Evolutionary conservation across 768 basidiomycete species (phyloP).

Genomic region (Macrolepiota fuliginosa): DNA sequence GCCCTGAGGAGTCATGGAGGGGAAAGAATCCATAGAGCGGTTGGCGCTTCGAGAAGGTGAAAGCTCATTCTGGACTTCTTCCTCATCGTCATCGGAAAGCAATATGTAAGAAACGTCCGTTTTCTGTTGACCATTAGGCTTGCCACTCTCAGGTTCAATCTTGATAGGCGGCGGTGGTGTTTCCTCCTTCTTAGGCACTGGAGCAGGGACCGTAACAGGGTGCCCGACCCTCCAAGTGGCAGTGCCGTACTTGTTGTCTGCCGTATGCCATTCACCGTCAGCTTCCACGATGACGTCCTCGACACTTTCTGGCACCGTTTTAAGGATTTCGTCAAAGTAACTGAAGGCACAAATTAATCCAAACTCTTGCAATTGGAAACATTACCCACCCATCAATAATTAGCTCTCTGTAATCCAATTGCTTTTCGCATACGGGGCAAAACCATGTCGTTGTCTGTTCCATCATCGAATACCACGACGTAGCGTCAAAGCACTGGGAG

Average conservation of each 20-base stretch:
- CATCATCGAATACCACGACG: constrained; percentile 93
- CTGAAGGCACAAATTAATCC: constrained; percentile 34
- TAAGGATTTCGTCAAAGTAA: constrained; percentile 85
- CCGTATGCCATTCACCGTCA: constrained; percentile 94
- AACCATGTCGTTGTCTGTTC: constrained; percentile 95
- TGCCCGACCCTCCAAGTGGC: constrained; percentile 63
- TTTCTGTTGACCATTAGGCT: constrained; percentile 41
- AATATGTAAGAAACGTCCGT: constrained; percentile 55
- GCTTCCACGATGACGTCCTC: constrained; percentile 95
- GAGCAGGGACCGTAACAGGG: constrained; percentile 28
- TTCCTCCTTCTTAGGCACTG: constrained; percentile 31
- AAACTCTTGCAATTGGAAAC: neutral
- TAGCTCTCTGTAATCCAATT: constrained; percentile 74
- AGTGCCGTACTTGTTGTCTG: constrained; percentile 83
- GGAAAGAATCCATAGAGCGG: constrained; percentile 29
- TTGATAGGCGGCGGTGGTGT: constrained; percentile 22
- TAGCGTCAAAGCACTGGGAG: constrained; percentile 93
- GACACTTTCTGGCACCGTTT: constrained; percentile 68
- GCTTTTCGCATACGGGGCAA: constrained; percentile 90
- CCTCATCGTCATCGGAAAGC: constrained; percentile 79
- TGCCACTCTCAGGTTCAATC: constrained; percentile 26
- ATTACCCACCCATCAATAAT: constrained; percentile 81
- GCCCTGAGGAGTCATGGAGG: constrained; percentile 20
- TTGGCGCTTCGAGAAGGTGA: constrained; percentile 56
- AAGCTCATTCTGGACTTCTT: constrained; percentile 68